Percentiles rank a stretch among this genome's conserved stretches.
phyloP scores from a whole-genome alignment of 441 rosid species.

The Pelargonium australe region DNA sequence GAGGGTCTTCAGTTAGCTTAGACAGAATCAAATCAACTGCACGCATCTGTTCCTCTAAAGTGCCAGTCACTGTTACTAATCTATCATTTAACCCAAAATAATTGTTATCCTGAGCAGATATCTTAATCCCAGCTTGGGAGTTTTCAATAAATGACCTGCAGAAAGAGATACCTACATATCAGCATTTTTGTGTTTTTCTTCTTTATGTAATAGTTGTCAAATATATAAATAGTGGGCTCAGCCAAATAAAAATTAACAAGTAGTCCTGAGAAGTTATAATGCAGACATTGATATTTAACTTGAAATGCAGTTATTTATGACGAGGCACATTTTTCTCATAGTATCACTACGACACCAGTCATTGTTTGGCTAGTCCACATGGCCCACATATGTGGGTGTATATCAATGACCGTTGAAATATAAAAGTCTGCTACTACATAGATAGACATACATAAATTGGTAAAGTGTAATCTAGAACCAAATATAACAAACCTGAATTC shows the following conservation, averaged over 20 bases:
- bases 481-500: neutral
- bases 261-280: neutral
- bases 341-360: too few relatives aligned
- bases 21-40: slow-evolving; percentile 81
- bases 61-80: slow-evolving; percentile 83
- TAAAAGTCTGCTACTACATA: neutral
- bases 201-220: neutral
- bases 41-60: slow-evolving; percentile 80
- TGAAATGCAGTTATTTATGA: neutral
- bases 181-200: neutral
- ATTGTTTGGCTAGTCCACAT: too few relatives aligned
- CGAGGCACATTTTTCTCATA: too few relatives aligned
- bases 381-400: too few relatives aligned
- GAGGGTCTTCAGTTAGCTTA: slow-evolving; percentile 78
- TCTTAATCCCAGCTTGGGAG: slow-evolving; percentile 90
- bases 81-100: slow-evolving; percentile 87
- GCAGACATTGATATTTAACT: neutral
- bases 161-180: slow-evolving; percentile 18
- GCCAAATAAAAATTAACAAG: neutral
- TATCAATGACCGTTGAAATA: too few relatives aligned
- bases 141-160: slow-evolving; percentile 92
- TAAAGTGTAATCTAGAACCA: neutral
- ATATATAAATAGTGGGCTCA: neutral
- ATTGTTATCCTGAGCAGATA: slow-evolving; percentile 83
- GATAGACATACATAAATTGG: neutral